Evolutionary conservation across 2,329 filamentous ascomycete species (phyloP).

Genomic region (Zopfia rhizophila): DNA sequence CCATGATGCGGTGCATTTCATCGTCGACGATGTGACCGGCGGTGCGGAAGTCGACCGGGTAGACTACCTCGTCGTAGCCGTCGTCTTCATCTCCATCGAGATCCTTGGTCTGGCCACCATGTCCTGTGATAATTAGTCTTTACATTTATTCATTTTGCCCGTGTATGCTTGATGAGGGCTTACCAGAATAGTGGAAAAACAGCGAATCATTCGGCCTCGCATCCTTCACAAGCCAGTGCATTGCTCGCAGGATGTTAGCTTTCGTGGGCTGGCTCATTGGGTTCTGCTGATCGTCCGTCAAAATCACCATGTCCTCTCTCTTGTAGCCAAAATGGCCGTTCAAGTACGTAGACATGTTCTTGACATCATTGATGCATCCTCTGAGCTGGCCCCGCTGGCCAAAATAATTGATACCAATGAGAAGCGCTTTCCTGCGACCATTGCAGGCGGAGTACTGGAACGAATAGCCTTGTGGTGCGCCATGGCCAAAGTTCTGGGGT

Average conservation of each 20-base stretch:
- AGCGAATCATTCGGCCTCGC: slow-evolving; percentile 91
- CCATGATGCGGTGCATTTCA: slow-evolving; percentile 83
- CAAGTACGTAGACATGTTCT: slow-evolving; percentile 94
- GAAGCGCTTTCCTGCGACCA: slow-evolving; percentile 84
- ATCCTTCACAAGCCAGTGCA: slow-evolving; percentile 98
- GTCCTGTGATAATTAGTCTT: slow-evolving; percentile 62
- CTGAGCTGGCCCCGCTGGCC: slow-evolving; percentile 88
- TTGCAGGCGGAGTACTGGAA: slow-evolving; percentile 95
- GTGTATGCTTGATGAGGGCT: slow-evolving; percentile 33
- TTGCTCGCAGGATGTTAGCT: slow-evolving; percentile 91
- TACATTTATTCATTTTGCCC: neutral
- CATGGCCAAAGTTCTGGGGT: slow-evolving; percentile 68
- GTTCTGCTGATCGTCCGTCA: slow-evolving; percentile 97
- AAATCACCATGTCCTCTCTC: slow-evolving; percentile 94
- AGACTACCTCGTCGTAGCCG: slow-evolving; percentile 85
- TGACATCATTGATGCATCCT: slow-evolving; percentile 96
- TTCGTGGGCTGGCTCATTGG: slow-evolving; percentile 98
- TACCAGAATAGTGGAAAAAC: slow-evolving; percentile 97
- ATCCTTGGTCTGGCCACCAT: slow-evolving; percentile 84
- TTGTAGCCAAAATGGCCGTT: slow-evolving; percentile 92
- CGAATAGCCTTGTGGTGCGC: slow-evolving; percentile 80
- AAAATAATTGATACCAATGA: slow-evolving; percentile 98
- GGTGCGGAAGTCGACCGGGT: slow-evolving; percentile 82
- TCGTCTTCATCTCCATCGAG: slow-evolving; percentile 83
- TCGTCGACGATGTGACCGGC: slow-evolving; percentile 86